These are phyloP conservation scores for Parasitella parasitica DNA, from an alignment of 371 early-diverging fungal species.

Conservation along the genomic window DNA sequence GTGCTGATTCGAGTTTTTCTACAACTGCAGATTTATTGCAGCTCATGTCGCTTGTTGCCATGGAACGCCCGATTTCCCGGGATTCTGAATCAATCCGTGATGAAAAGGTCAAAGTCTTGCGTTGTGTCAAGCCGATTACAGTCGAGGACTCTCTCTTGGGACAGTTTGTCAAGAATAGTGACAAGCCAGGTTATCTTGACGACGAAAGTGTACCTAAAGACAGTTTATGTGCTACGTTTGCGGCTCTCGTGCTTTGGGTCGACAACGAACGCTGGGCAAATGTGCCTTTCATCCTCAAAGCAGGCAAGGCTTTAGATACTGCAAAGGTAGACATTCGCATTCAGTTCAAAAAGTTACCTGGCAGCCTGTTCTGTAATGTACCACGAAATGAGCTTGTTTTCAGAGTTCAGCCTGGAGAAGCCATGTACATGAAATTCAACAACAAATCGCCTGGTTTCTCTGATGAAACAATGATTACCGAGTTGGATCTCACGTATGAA, in stretches of 20 bases:
- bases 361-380: conserved; percentile 66
- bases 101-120: conserved; percentile 87
- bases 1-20: conserved; percentile 20
- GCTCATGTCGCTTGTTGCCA: conserved; percentile 85
- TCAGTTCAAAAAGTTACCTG: conserved; percentile 90
- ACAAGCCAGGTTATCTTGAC: conserved; percentile 87
- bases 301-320: conserved; percentile 93
- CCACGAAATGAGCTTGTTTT: conserved; percentile 95
- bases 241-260: conserved; percentile 82
- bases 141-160: conserved; percentile 82
- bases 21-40: conserved; percentile 83
- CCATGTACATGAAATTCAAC: conserved; percentile 94
- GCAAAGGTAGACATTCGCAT: conserved; percentile 91
- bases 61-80: conserved; percentile 82
- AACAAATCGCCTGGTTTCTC: conserved; percentile 88
- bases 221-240: conserved; percentile 87
- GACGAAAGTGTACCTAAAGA: conserved; percentile 82
- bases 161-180: conserved; percentile 82
- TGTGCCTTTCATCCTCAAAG: conserved; percentile 94
- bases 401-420: conserved; percentile 92
- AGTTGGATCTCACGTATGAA: conserved; percentile 90
- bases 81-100: conserved; percentile 87
- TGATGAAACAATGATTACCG: conserved; percentile 72
- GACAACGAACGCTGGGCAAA: conserved; percentile 95
- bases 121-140: conserved; percentile 71